Base-by-base conservation (phyloP, 768 basidiomycete genomes). In the Cystobasidium onofrii region DNA sequence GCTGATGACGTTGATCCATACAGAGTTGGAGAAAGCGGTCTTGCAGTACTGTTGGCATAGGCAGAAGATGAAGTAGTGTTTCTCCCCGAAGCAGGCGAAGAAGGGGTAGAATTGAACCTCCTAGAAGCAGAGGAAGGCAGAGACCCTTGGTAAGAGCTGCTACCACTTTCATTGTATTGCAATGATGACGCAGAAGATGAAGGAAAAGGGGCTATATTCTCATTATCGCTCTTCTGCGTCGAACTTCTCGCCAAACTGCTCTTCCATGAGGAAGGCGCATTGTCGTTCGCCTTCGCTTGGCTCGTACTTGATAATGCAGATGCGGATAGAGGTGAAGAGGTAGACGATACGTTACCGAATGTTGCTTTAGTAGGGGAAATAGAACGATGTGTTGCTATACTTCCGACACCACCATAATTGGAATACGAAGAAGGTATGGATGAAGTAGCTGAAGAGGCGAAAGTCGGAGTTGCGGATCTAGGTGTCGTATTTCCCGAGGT, bases 91-190 rank as follows among this genome's bases (percentile, higher is more conserved):
- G 63, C 39, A 12, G 63, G 43, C 39, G 63, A 39, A 46, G 63
- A 41, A 27, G 39, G 34, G 1, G 63, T 46, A 18, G 63, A 64
- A 39, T 39, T 41, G 63, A 46, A 64, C 15, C 36, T 4, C 12
- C 63, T 27, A 46, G 39, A 69, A 36, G 66, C 44, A 54, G 64
- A 65, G 27, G 60, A 61, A n/a, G 63, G 63, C 23, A 46, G 18
- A 13, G 36, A 7, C 31, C 27, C 31, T 13, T 27, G 15, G 33
- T 25, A 29, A 4, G 63, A n/a, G 36, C 33, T 13, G 20, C 39
- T 20, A 41, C 27, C 7, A 1, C 39, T 34, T 13, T 6, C 36
- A n/a, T n/a, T n/a, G n/a, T n/a, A n/a, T 3, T 13, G 17, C 31
- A 23, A 39, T 9, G 18, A 17, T 13, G 36, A 17, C 3, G 7